Base-by-base conservation (phyloP, 768 basidiomycete species). In the Lactarius sanguifluus region DNA sequence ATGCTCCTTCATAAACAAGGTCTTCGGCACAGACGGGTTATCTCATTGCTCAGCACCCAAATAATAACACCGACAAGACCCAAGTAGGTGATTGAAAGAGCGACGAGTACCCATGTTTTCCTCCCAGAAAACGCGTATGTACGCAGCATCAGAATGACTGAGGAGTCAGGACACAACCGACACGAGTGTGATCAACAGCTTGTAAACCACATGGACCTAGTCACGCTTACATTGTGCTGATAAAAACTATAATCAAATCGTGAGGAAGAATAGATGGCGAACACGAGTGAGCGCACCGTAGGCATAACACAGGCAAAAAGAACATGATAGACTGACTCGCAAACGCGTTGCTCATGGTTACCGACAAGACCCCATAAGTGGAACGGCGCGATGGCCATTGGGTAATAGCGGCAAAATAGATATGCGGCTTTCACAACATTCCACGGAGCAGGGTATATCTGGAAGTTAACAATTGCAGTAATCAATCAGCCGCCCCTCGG, bases 111-210 rank as follows among this genome's bases (percentile, higher is more conserved):
- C 2, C 1, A 5, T 20, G n/a, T 59, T 38, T 6, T 43, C 47
- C 62, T 62, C 15, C 66, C 69, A 18, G 69, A 30, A 52, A 69
- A 69, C 2, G 69, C 66, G 25, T 69, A 69, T 23, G 69, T 55
- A 32, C 69, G 69, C 41, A 69, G 28, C 66, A 69, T 67, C 12
- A 69, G 59, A 32, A 69, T 66, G 16, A 67, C 69, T 69, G 28
- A 28, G 28, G 28, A 30, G 28, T 30, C 28, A 23, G 12, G n/a
- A 28, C 47, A 36, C 12, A 7, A 36, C 36, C 9, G 10, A 12
- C 25, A 40, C 9, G n/a, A n/a, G 40, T 2, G 36, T 68, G n/a
- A 68, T 58, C 18, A 50, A 41, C 45, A 38, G 54, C 20, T 9
- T 32, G 18, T 50, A 28, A 13, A 38, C 34, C 34, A n/a, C 15